Conservation (phyloP, 208 protist genomes). For the Acanthamoeba sp. region DNA sequence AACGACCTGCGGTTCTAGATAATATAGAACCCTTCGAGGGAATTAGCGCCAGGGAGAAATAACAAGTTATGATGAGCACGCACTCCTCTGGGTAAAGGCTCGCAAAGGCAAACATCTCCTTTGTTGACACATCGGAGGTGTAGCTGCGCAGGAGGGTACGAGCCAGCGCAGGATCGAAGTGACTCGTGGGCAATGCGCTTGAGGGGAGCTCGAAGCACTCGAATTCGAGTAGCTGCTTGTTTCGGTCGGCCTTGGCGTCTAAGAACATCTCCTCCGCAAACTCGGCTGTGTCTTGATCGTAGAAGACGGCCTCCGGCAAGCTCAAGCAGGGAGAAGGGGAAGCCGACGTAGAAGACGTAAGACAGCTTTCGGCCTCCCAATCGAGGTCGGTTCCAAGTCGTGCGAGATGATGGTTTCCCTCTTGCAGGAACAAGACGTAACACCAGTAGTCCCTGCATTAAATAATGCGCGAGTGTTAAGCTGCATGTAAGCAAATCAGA, state of each 20-base stretch:
- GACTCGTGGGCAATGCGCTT: not conserved
- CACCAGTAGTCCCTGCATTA: slow-evolving; percentile 3
- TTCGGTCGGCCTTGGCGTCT: too few relatives aligned
- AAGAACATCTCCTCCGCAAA: too few relatives aligned
- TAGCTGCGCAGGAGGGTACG: not conserved
- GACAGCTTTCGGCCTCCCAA: not conserved
- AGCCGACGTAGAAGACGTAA: not conserved
- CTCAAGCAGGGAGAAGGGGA: not conserved
- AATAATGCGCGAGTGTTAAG: not conserved
- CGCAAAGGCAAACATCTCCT: not conserved
- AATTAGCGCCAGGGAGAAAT: not conserved
- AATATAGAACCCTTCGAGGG: not conserved
- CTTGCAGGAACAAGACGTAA: not conserved
- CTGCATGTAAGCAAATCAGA: not conserved
- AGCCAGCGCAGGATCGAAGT: not conserved
- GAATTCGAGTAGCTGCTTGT: not conserved
- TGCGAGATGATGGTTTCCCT: not conserved
- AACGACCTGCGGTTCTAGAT: not conserved
- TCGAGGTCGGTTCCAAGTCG: not conserved
- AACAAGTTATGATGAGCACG: not conserved
- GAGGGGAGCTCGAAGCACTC: slow-evolving; percentile 20
- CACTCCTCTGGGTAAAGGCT: slow-evolving; percentile 36
- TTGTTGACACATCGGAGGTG: not conserved
- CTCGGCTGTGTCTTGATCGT: not conserved
- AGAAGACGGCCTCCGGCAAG: not conserved